phyloP scores from a whole-genome alignment of 2,329 filamentous ascomycete species.

The Scedosporium aurantiacum region DNA sequence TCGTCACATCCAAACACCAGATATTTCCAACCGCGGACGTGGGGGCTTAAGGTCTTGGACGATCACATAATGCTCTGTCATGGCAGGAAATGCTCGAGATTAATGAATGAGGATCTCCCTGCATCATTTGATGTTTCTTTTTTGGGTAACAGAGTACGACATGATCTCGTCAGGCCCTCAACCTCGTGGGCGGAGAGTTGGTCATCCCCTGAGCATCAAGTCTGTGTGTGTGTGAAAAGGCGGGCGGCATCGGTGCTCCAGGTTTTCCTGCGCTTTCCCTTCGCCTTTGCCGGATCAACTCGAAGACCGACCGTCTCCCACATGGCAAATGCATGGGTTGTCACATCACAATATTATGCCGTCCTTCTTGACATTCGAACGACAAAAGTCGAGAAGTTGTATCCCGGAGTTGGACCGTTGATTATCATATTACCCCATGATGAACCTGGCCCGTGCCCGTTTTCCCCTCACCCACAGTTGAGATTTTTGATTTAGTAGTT shows the following conservation, averaged over 20 bases:
- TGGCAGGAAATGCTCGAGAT: background rate
- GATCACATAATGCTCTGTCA: constrained; percentile 7
- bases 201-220: background rate
- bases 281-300: background rate
- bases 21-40: background rate
- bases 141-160: background rate
- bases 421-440: background rate
- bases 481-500: background rate
- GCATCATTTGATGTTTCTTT: background rate
- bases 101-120: background rate
- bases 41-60: background rate
- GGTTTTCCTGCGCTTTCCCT: background rate
- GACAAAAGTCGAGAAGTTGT: background rate
- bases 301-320: background rate
- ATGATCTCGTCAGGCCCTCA: background rate
- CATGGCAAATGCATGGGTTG: constrained; percentile 1
- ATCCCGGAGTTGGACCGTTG: background rate
- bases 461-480: background rate
- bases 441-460: background rate
- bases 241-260: background rate
- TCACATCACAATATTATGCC: constrained; percentile 2
- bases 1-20: background rate
- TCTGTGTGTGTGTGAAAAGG: background rate
- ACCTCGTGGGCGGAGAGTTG: background rate
- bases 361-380: background rate